These are phyloP conservation scores for Russula griseocarnosa DNA, from an alignment of 768 basidiomycete species.

Conservation along the genomic window DNA sequence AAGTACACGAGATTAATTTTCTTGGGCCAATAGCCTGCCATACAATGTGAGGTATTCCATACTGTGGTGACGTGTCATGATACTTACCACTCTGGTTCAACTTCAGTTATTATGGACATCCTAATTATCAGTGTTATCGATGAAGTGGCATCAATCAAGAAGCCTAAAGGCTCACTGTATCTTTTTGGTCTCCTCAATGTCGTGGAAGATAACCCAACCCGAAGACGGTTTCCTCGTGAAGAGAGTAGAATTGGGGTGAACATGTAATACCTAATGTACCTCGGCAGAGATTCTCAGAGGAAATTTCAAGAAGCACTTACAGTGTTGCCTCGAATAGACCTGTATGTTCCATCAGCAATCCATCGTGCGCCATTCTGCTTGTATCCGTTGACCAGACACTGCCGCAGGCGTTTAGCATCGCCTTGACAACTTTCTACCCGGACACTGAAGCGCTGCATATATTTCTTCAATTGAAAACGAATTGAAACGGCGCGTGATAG, in stretches of 20 bases:
- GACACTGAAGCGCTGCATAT: conserved; percentile 85
- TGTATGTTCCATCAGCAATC: conserved; percentile 90
- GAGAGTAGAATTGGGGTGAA: conserved; percentile 90
- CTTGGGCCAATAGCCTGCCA: conserved; percentile 19
- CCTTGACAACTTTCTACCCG: conserved; percentile 85
- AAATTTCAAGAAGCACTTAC: conserved; percentile 41
- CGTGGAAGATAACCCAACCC: conserved; percentile 93
- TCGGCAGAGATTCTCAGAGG: conserved; percentile 16
- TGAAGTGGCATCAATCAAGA: conserved; percentile 1
- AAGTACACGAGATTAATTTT: neutral
- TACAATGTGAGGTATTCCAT: neutral
- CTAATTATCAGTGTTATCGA: conserved; percentile 40
- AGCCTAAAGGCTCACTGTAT: conserved; percentile 57
- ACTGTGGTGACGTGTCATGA: conserved; percentile 6
- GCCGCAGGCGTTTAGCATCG: conserved; percentile 75
- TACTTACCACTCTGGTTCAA: conserved; percentile 87
- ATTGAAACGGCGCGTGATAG: conserved; percentile 94
- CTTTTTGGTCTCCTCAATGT: conserved; percentile 95
- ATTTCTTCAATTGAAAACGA: conserved; percentile 90
- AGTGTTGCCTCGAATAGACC: conserved; percentile 79
- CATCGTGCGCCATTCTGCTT: conserved; percentile 92
- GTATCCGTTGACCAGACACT: conserved; percentile 88
- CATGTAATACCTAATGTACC: conserved; percentile 63
- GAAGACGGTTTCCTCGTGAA: conserved; percentile 89
- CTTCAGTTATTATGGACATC: conserved; percentile 89